Evolutionary conservation across 148 eudicot species (phyloP).

Genomic region (Camellia lanceoleosa): DNA sequence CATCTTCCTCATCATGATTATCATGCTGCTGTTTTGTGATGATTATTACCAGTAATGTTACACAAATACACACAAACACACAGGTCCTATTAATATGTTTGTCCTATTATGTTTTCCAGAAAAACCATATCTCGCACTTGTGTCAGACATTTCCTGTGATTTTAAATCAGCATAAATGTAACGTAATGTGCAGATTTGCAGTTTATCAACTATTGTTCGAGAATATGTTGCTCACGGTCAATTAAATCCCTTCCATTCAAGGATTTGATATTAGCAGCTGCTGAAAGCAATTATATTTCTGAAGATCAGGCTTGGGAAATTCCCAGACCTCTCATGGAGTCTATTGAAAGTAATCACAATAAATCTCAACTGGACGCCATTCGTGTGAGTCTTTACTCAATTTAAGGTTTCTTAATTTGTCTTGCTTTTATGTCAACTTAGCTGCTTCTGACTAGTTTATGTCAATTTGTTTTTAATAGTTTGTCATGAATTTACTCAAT

Average conservation of each 20-base stretch:
- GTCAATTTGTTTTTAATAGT: background rate
- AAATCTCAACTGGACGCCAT: slow-evolving; percentile 83
- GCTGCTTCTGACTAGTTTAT: background rate
- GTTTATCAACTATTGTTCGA: slow-evolving; percentile 88
- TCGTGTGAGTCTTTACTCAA: slow-evolving; percentile 49
- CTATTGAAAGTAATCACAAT: slow-evolving; percentile 81
- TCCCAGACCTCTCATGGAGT: slow-evolving; percentile 63
- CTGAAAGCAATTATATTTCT: slow-evolving; percentile 43
- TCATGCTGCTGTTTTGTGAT: background rate
- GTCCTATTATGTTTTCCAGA: background rate
- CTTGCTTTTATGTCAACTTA: slow-evolving; percentile 6
- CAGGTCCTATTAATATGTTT: background rate
- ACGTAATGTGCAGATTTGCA: slow-evolving; percentile 64
- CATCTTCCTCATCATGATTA: background rate
- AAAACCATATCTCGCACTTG: background rate
- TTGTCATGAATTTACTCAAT: background rate
- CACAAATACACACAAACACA: background rate
- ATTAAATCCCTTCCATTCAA: slow-evolving; percentile 69
- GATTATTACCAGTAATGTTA: no score
- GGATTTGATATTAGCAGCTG: slow-evolving; percentile 75
- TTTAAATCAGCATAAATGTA: slow-evolving; percentile 11
- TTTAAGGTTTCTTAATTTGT: background rate
- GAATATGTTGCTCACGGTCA: slow-evolving; percentile 88
- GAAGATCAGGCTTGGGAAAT: slow-evolving; percentile 77
- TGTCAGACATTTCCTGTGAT: background rate